Conservation (phyloP, 1,139 yeast species). For the Kurtzmaniella quercitrusa region DNA sequence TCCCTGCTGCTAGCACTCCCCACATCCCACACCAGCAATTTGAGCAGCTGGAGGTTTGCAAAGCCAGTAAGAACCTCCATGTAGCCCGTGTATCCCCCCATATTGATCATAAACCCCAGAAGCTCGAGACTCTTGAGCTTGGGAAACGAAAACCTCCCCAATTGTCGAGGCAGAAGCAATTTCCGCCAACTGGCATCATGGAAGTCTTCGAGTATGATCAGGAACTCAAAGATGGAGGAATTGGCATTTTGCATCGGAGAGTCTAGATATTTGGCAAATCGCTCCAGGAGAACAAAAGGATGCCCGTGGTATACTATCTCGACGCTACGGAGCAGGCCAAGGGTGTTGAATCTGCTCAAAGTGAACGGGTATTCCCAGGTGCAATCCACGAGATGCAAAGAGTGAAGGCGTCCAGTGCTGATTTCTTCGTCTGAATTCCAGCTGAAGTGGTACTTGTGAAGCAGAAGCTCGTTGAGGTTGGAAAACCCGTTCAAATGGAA, state of each 20-base stretch:
- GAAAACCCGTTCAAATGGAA: slow-evolving; percentile 24
- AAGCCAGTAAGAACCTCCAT: neutral
- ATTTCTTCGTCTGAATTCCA: slow-evolving; percentile 20
- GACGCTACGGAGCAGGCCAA: slow-evolving; percentile 19
- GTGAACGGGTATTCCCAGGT: slow-evolving; percentile 45
- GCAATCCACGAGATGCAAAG: slow-evolving; percentile 28
- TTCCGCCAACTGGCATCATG: slow-evolving; percentile 11
- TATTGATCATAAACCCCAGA: slow-evolving; percentile 22
- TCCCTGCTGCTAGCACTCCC: slow-evolving; percentile 1
- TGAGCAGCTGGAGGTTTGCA: slow-evolving; percentile 1
- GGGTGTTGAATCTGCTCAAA: slow-evolving; percentile 27
- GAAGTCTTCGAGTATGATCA: slow-evolving; percentile 7
- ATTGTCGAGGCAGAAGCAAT: slow-evolving; percentile 12
- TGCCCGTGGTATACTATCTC: slow-evolving; percentile 25
- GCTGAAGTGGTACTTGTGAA: slow-evolving; percentile 30
- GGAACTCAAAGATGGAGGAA: neutral
- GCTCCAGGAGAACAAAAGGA: slow-evolving; percentile 34
- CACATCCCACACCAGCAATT: slow-evolving; percentile 5
- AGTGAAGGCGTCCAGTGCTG: slow-evolving; percentile 3
- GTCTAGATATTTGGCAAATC: slow-evolving; percentile 28
- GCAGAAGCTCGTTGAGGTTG: slow-evolving; percentile 17
- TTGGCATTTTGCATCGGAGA: slow-evolving; percentile 9
- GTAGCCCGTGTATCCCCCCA: slow-evolving; percentile 5
- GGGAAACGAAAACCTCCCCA: slow-evolving; percentile 20
- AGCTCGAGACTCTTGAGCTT: slow-evolving; percentile 16